Evolutionary conservation across 148 eudicot species (phyloP).

Genomic region (Silene uniflora): DNA sequence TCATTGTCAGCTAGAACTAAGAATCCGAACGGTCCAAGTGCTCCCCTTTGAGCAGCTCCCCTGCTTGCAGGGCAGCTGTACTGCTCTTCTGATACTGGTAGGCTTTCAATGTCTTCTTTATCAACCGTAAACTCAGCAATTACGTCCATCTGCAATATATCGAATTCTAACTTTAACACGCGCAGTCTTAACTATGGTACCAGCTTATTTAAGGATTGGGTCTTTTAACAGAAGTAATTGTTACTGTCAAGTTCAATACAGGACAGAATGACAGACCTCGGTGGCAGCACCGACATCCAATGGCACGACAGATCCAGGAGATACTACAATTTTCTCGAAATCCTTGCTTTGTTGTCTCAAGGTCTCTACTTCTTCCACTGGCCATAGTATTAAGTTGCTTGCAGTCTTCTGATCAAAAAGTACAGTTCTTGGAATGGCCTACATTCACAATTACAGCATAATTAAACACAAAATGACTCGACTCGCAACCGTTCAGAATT

Average conservation of each 20-base stretch:
- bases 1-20: conserved; percentile 36
- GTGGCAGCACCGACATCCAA: conserved; percentile 39
- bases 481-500: no score
- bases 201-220: no score
- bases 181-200: no score
- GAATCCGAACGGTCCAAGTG: conserved; percentile 68
- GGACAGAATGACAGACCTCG: conserved; percentile 27
- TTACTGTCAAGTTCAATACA: background rate
- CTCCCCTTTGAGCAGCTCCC: conserved; percentile 55
- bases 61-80: conserved; percentile 44
- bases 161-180: no score
- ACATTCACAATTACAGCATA: background rate
- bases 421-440: conserved; percentile 54
- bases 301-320: conserved; percentile 43
- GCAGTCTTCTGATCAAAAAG: conserved; percentile 42
- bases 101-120: conserved; percentile 30
- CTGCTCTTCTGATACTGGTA: conserved; percentile 28
- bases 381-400: conserved; percentile 51
- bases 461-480: background rate
- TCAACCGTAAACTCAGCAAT: conserved; percentile 57
- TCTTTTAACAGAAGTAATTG: no score
- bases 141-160: conserved; percentile 47
- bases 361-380: conserved; percentile 54
- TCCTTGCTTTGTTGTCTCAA: conserved; percentile 31
- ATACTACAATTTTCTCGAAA: conserved; percentile 32